A percentile compares a stretch with the other conserved stretches of the same genome.
phyloP scores from a whole-genome alignment of 2,329 filamentous ascomycete genomes.

The Nothophaeocryptopus gaeumannii region DNA sequence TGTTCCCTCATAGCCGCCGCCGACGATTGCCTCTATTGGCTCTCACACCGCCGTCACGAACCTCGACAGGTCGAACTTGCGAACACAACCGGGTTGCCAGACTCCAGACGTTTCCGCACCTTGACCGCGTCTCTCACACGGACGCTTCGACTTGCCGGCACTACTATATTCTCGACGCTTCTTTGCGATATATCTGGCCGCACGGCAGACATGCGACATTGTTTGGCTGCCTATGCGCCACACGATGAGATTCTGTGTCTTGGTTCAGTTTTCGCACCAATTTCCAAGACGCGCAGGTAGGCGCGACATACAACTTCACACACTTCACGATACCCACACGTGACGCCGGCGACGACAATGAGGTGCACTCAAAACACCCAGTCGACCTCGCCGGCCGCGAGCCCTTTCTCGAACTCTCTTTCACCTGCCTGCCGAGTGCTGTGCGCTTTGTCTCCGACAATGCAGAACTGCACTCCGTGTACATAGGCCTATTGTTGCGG shows the following conservation, averaged over 20 bases:
- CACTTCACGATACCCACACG: slow-evolving; percentile 6
- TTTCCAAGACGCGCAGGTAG: slow-evolving; percentile 13
- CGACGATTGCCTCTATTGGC: slow-evolving; percentile 17
- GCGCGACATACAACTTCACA: slow-evolving; percentile 14
- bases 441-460: slow-evolving; percentile 16
- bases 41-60: slow-evolving; percentile 2
- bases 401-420: slow-evolving; percentile 9
- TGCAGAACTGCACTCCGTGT: slow-evolving; percentile 13
- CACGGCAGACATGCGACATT: slow-evolving; percentile 4
- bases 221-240: slow-evolving; percentile 19
- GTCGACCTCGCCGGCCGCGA: slow-evolving; percentile 1
- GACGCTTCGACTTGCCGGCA: slow-evolving; percentile 19
- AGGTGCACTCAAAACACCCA: slow-evolving; percentile 1
- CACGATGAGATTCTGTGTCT: slow-evolving; percentile 1
- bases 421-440: slow-evolving; percentile 13
- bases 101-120: slow-evolving; percentile 15
- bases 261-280: slow-evolving; percentile 14
- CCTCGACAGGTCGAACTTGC: slow-evolving; percentile 1
- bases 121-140: slow-evolving; percentile 17
- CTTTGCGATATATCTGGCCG: slow-evolving; percentile 8
- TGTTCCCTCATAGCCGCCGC: slow-evolving; percentile 17
- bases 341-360: slow-evolving; percentile 1
- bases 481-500: slow-evolving; percentile 19
- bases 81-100: slow-evolving; percentile 7
- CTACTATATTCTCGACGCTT: slow-evolving; percentile 19